Base-by-base conservation (phyloP, 148 eudicot genomes). In the Silene conica region DNA sequence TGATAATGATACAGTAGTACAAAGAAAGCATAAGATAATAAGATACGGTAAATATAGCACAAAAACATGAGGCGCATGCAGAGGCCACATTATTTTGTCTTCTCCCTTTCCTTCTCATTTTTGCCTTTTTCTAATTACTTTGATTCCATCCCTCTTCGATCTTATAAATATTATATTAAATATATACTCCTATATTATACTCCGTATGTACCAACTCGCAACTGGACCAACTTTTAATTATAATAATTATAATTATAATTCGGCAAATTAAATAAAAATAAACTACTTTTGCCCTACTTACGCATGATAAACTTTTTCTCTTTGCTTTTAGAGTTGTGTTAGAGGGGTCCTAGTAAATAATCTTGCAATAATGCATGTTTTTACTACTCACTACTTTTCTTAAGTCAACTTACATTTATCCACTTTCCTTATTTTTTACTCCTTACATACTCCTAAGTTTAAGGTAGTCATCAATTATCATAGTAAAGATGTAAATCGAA, bases 31-130 rank as follows among this genome's bases (percentile, higher is more conserved):
- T 72, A 78, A 65, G 45, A 71, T 70, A 50, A 69, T 60, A 26
- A 60, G 73, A 76, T 76, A 76, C 74, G 68, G 3, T 59, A 46
- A 67, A 21, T 67, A 41, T 28, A 22, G 15, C 48, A 71, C 55
- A 71, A 38, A 8, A 34, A 68, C 56, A 72, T 31, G 63, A 59
- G 58, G 71, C 80, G 84, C 84, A 81, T 81, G 80, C 80, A 81
- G 20, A 68, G 62, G 67, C 74, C 73, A 75, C 77, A 77, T 77
- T 77, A 77, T 78, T 31, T 62, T 82, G 84, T 81, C 79, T 45
- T 74, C 68, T 22, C 26, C 48, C 25, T 25, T 60, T 52, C 59
- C 45, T 7, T 13, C 16, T 31, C 0, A 18, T 50, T n/a, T 74
- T 74, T 70, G 52, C 75, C 71, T 69, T 79, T 79, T 74, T 56